A percentile compares a stretch with the other conserved stretches of the same genome.
Evolutionary conservation across 305 asterid genomes (phyloP).

Genomic region (Stenogyne calaminthoides): DNA sequence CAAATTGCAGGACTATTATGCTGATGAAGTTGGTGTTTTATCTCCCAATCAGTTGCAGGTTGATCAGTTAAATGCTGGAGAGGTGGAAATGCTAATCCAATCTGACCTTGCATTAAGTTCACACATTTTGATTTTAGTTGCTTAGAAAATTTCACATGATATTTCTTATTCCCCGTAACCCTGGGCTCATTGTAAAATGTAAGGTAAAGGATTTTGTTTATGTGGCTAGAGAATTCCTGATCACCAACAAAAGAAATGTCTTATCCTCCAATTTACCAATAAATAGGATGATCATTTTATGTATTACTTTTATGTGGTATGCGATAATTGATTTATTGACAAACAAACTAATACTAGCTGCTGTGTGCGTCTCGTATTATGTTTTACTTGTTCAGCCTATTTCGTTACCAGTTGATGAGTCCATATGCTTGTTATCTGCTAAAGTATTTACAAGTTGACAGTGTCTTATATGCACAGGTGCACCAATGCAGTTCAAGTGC

Average conservation of each 20-base stretch:
- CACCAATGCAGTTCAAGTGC: too few species aligned
- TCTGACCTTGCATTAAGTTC: constrained; percentile 13
- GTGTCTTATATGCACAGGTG: too few species aligned
- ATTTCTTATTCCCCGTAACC: not conserved
- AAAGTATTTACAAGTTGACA: constrained; percentile 25
- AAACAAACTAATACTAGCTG: constrained; percentile 1
- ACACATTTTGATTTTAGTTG: not conserved
- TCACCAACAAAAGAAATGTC: not conserved
- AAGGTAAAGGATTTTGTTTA: constrained; percentile 2
- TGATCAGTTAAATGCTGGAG: constrained; percentile 81
- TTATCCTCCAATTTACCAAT: constrained; percentile 6
- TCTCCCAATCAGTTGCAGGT: constrained; percentile 94
- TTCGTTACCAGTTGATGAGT: constrained; percentile 18
- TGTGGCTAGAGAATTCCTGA: constrained; percentile 1
- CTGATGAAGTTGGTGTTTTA: constrained; percentile 96
- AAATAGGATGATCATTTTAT: constrained; percentile 17
- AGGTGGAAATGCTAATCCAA: constrained; percentile 59
- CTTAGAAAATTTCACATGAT: constrained; percentile 1
- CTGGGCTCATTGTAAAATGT: not conserved
- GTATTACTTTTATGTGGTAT: constrained; percentile 2
- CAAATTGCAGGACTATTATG: constrained; percentile 82
- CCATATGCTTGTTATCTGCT: not conserved
- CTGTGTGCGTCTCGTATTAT: constrained; percentile 1
- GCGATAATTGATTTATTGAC: constrained; percentile 1
- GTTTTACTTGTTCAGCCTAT: not conserved